phyloP scores from a whole-genome alignment of 257 asterid genomes.

The Pogostemon cablin region DNA sequence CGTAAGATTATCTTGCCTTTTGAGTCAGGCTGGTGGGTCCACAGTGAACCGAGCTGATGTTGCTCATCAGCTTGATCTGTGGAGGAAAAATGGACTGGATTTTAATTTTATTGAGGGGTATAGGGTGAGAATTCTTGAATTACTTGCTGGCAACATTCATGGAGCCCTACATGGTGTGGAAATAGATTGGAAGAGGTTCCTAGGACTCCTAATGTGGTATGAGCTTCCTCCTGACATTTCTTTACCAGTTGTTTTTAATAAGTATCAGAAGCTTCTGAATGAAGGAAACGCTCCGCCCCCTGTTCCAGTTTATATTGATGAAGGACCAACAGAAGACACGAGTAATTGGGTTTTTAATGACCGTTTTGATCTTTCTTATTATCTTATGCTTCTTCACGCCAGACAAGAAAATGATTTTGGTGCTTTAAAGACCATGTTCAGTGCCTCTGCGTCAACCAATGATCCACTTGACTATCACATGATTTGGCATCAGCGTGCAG shows the following conservation, averaged over 20 bases:
- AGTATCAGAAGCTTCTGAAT: slow-evolving; percentile 83
- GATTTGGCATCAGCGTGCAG: slow-evolving; percentile 99
- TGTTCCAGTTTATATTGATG: slow-evolving; percentile 94
- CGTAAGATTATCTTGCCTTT: slow-evolving; percentile 87
- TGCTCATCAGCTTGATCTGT: slow-evolving; percentile 75
- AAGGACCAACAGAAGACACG: slow-evolving; percentile 65
- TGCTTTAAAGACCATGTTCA: slow-evolving; percentile 82
- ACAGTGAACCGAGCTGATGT: slow-evolving; percentile 63
- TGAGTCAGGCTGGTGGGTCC: slow-evolving; percentile 95
- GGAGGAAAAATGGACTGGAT: slow-evolving; percentile 95
- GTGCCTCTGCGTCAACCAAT: slow-evolving; percentile 89
- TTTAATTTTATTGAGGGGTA: slow-evolving; percentile 81
- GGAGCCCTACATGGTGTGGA: slow-evolving; percentile 64
- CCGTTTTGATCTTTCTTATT: slow-evolving; percentile 83
- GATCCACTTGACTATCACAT: slow-evolving; percentile 98
- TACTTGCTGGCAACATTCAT: slow-evolving; percentile 90
- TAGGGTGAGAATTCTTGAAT: slow-evolving; percentile 78
- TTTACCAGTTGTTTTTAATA: slow-evolving; percentile 65
- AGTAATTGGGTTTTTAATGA: slow-evolving; percentile 50
- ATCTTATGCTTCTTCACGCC: slow-evolving; percentile 97
- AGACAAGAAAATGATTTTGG: slow-evolving; percentile 73
- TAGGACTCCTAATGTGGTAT: slow-evolving; percentile 97
- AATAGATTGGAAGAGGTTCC: slow-evolving; percentile 96
- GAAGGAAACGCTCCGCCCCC: slow-evolving; percentile 91
- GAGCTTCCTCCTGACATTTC: slow-evolving; percentile 83